Evolutionary conservation across 345 rosid genomes (phyloP).

Genomic region (Acer yangbiense): DNA sequence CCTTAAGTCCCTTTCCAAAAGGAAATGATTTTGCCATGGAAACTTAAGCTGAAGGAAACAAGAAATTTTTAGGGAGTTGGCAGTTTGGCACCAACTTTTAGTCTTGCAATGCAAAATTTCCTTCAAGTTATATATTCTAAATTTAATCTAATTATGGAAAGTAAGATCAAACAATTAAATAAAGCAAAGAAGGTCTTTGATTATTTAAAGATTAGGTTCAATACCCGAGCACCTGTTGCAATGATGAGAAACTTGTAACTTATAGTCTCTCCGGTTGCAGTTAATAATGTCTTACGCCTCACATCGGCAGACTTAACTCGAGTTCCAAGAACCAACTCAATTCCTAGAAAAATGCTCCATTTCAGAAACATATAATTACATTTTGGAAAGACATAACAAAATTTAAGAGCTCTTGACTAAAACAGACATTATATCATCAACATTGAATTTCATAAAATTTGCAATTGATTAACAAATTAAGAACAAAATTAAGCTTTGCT

Average conservation of each 20-base stretch:
- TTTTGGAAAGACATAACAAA: slow-evolving; percentile 5
- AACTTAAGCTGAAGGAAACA: not conserved
- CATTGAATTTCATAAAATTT: slow-evolving; percentile 1
- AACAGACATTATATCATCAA: not conserved
- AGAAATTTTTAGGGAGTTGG: not conserved
- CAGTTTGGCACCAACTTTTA: not conserved
- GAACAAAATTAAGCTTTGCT: not conserved
- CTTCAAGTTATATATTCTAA: not conserved
- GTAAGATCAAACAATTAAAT: not conserved
- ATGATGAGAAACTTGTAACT: slow-evolving; percentile 84
- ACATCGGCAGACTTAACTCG: slow-evolving; percentile 89
- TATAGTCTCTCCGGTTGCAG: slow-evolving; percentile 92
- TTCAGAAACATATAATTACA: not conserved
- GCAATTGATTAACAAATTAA: not conserved
- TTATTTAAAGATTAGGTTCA: slow-evolving; percentile 38
- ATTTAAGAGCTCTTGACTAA: not conserved
- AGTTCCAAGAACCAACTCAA: slow-evolving; percentile 92
- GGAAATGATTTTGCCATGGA: not conserved
- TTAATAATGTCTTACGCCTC: slow-evolving; percentile 81
- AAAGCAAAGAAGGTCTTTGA: slow-evolving; percentile 16
- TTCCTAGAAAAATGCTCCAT: slow-evolving; percentile 51
- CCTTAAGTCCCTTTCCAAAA: not conserved
- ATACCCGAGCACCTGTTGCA: slow-evolving; percentile 99
- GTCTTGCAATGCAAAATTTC: not conserved
- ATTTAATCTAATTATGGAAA: not conserved